phyloP scores from a whole-genome alignment of 2,329 filamentous ascomycete genomes.

The Sordariomycetes sp. region DNA sequence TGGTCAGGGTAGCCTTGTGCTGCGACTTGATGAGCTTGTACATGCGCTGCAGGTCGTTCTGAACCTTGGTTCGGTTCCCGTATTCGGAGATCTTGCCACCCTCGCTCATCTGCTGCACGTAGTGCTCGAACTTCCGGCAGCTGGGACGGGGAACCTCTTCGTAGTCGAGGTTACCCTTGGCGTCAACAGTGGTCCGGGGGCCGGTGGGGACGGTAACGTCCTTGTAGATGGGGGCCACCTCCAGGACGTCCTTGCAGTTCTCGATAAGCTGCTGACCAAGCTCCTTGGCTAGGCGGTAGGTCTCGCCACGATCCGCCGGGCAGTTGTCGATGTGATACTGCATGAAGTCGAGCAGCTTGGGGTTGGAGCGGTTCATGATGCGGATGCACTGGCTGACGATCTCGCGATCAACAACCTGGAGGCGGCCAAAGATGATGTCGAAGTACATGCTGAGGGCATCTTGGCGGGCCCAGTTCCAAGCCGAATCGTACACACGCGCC shows the following conservation, averaged over 20 bases:
- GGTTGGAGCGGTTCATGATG: slow-evolving; percentile 98
- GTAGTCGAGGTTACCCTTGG: slow-evolving; percentile 84
- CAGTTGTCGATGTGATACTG: slow-evolving; percentile 99
- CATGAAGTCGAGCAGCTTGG: slow-evolving; percentile 94
- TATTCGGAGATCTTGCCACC: slow-evolving; percentile 98
- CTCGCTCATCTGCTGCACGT: slow-evolving; percentile 96
- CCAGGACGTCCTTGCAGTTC: slow-evolving; percentile 89
- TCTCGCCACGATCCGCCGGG: slow-evolving; percentile 90
- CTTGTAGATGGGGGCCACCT: slow-evolving; percentile 81
- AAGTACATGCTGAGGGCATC: slow-evolving; percentile 98
- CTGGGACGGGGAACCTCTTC: slow-evolving; percentile 76
- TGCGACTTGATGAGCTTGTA: slow-evolving; percentile 99
- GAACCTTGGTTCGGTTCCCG: slow-evolving; percentile 94
- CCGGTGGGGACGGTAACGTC: slow-evolving; percentile 88
- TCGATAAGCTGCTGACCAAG: slow-evolving; percentile 88
- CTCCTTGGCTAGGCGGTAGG: slow-evolving; percentile 93
- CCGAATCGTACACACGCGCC: slow-evolving; percentile 92
- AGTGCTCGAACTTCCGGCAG: slow-evolving; percentile 94
- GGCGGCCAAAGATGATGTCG: slow-evolving; percentile 93
- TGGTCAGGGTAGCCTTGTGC: slow-evolving; percentile 83
- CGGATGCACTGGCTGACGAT: slow-evolving; percentile 98
- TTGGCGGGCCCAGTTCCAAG: slow-evolving; percentile 98
- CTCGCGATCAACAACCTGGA: slow-evolving; percentile 87
- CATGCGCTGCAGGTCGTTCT: slow-evolving; percentile 85
- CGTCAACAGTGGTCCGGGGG: slow-evolving; percentile 83